Percentiles rank a stretch among this genome's conserved stretches.
phyloP scores from a whole-genome alignment of 2,329 filamentous ascomycete genomes.

The Didymosphaeria variabile region DNA sequence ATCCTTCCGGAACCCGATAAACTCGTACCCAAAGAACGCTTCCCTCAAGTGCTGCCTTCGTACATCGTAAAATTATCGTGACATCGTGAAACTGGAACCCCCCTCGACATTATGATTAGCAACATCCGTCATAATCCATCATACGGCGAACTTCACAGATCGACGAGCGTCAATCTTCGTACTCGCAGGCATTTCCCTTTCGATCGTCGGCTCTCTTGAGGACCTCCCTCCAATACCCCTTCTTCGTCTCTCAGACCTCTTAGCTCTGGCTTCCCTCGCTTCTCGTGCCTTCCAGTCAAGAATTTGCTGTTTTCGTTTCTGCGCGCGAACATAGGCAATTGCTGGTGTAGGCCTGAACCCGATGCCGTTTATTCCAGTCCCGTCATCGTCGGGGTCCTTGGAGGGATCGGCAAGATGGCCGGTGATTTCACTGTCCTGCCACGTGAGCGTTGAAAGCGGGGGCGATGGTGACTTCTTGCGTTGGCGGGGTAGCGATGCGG shows the following conservation, averaged over 20 bases:
- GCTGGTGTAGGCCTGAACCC: conserved; percentile 70
- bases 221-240: conserved; percentile 39
- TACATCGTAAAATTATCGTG: conserved; percentile 20
- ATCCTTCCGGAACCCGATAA: conserved; percentile 57
- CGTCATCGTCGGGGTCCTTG: conserved; percentile 67
- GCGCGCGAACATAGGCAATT: conserved; percentile 64
- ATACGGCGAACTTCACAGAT: conserved; percentile 46
- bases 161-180: conserved; percentile 29
- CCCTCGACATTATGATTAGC: conserved; percentile 8
- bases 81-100: conserved; percentile 14
- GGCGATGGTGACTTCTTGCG: conserved; percentile 42
- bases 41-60: conserved; percentile 52
- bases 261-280: conserved; percentile 66
- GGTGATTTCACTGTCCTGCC: conserved; percentile 70
- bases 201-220: conserved; percentile 40
- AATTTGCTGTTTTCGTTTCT: conserved; percentile 66
- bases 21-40: conserved; percentile 79
- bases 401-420: conserved; percentile 62
- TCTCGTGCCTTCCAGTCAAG: conserved; percentile 68
- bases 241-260: conserved; percentile 61
- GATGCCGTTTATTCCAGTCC: conserved; percentile 70
- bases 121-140: conserved; percentile 3
- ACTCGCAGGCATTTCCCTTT: conserved; percentile 34
- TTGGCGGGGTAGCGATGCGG: conserved; percentile 27
- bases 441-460: conserved; percentile 54